Evolutionary conservation across 306 rosid genomes (phyloP), one percentile per base, ranked within the genome.

Genomic region (Mimosa pudica): DNA sequence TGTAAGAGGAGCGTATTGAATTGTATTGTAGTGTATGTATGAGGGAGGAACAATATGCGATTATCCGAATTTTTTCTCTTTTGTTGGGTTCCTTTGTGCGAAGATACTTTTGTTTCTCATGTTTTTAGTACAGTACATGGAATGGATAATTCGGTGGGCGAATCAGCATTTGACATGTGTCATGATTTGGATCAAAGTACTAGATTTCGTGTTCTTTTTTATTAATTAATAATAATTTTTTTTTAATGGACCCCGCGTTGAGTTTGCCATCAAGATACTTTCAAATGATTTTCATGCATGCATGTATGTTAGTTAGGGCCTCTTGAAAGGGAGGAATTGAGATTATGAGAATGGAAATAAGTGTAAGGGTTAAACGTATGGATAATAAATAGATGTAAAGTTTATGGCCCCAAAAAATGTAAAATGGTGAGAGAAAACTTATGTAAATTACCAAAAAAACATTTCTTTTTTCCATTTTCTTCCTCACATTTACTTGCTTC

Each of bases 51-150:
- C 70, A 60, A 51, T 2, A 78, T 58, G 14, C 57, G 42, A 79
- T 84, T 83, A 90, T 88, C 90, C 79, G 18, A 24, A 24, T 24
- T 0, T 52, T 16, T 64, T 51, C 32, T 35, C 62, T 38, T 17
- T 46, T 18, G 10, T 14, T 68, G 74, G 68, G 13, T 66, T 70
- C 68, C 41, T 64, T 2, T 81, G 30, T 54, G 35, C 85, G 91
- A 88, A 86, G 87, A 86, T 82, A 77, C 79, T 38, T 77, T 24
- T 24, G 30, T 24, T 24, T 17, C 4, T 7, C 20, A 30, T 7
- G 75, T 45, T 82, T 32, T 6, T 24, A 24, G 1, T 0, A 24
- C 4, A 4, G 44, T 73, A 77, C 82, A 46, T 44, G 47, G 35
- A 69, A 49, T n/a, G 24, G 49, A 47, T 74, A 83, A 52, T 80